Percentiles rank a stretch among this genome's conserved stretches.
Conservation (phyloP, 441 rosid genomes). For the Pelargonium citronellum region DNA sequence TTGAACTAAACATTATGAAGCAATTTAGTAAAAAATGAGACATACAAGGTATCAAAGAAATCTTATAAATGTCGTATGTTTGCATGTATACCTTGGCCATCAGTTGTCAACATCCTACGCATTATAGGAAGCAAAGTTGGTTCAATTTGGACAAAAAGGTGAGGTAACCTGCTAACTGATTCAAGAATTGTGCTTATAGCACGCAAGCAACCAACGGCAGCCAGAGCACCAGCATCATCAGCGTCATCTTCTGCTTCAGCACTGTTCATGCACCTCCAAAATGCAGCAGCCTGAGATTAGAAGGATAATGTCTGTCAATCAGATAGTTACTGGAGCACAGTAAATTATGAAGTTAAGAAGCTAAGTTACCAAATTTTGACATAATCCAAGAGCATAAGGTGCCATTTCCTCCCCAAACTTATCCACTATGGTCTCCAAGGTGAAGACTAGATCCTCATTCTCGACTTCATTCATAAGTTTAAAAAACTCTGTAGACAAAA, state of each 20-base stretch:
- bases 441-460: slow-evolving; percentile 96
- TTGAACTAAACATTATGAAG: neutral
- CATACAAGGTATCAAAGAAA: neutral
- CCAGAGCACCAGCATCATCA: slow-evolving; percentile 97
- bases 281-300: slow-evolving; percentile 74
- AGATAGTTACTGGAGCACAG: neutral
- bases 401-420: slow-evolving; percentile 99
- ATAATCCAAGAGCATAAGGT: slow-evolving; percentile 92
- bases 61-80: neutral
- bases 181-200: slow-evolving; percentile 99
- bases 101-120: slow-evolving; percentile 96
- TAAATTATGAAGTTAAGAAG: neutral
- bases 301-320: slow-evolving; percentile 9
- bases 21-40: neutral
- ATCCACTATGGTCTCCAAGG: slow-evolving; percentile 90
- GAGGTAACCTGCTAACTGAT: slow-evolving; percentile 90
- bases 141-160: slow-evolving; percentile 87
- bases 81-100: slow-evolving; percentile 77
- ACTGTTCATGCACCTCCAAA: slow-evolving; percentile 94
- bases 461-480: slow-evolving; percentile 98
- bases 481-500: slow-evolving; percentile 66
- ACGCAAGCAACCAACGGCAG: slow-evolving; percentile 98
- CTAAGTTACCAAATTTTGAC: slow-evolving; percentile 85
- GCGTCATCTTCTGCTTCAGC: slow-evolving; percentile 85
- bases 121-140: slow-evolving; percentile 93